Conservation (phyloP, 2,329 filamentous ascomycete genomes). For the Cryphonectria japonica region DNA sequence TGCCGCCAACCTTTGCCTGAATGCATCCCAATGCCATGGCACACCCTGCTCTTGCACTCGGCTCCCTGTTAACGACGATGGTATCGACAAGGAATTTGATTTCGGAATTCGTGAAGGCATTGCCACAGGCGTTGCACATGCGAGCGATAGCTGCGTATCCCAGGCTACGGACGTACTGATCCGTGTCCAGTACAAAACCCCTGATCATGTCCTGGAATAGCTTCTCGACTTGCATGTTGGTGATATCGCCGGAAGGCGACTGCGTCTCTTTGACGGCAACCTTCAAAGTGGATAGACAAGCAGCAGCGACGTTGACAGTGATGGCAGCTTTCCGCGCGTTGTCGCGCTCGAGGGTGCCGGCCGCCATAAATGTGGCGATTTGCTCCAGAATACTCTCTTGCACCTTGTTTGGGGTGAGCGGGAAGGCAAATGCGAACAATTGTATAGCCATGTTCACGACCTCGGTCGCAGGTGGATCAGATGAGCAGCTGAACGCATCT, state of each 20-base stretch:
- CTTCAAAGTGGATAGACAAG: slow-evolving; percentile 78
- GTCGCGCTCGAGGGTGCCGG: slow-evolving; percentile 79
- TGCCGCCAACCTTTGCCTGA: slow-evolving; percentile 92
- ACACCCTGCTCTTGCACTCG: slow-evolving; percentile 89
- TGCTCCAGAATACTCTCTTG: slow-evolving; percentile 97
- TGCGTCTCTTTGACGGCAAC: slow-evolving; percentile 82
- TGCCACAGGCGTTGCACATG: slow-evolving; percentile 83
- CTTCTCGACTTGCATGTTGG: slow-evolving; percentile 76
- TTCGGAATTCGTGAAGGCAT: slow-evolving; percentile 84
- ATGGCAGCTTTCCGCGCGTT: slow-evolving; percentile 88
- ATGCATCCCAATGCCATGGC: slow-evolving; percentile 92
- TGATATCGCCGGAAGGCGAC: slow-evolving; percentile 73
- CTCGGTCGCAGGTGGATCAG: slow-evolving; percentile 86
- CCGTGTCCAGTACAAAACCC: slow-evolving; percentile 78
- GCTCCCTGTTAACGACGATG: slow-evolving; percentile 91
- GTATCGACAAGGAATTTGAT: slow-evolving; percentile 89
- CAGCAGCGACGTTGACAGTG: slow-evolving; percentile 84
- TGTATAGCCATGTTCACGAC: slow-evolving; percentile 94
- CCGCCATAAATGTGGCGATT: slow-evolving; percentile 84
- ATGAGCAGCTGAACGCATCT: slow-evolving; percentile 51
- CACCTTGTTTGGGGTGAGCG: slow-evolving; percentile 85
- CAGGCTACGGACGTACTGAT: slow-evolving; percentile 83
- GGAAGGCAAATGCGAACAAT: slow-evolving; percentile 88
- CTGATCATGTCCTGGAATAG: slow-evolving; percentile 76
- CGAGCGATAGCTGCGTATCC: slow-evolving; percentile 85